A percentile compares a stretch with the other conserved stretches of the same genome.
These are phyloP conservation scores for Colletotrichum limetticola DNA, from an alignment of 2,329 filamentous ascomycete genomes.

Conservation along the genomic window DNA sequence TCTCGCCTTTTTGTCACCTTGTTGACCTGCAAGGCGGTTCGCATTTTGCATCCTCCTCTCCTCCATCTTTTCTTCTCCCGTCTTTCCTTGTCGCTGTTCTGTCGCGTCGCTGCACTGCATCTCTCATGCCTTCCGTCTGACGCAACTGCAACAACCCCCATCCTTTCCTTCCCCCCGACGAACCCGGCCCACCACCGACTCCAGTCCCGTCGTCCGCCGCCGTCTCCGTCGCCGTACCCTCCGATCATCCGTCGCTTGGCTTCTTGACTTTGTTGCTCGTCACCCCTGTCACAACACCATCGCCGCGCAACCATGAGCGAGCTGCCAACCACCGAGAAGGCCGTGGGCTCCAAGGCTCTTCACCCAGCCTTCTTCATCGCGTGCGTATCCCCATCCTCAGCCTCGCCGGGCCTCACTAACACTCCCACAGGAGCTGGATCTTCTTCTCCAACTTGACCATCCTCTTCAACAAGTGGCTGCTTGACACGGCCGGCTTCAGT, in stretches of 20 bases:
- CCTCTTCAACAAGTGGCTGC: conserved; percentile 92
- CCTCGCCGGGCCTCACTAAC: conserved; percentile 12
- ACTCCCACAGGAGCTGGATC: conserved; percentile 75
- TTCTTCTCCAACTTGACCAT: conserved; percentile 86
- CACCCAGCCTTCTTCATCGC: conserved; percentile 46
- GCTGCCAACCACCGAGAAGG: conserved; percentile 39
- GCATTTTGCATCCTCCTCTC: neutral
- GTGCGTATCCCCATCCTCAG: conserved; percentile 39
- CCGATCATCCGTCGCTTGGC: conserved; percentile 22
- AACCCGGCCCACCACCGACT: conserved; percentile 17
- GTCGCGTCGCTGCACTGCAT: conserved; percentile 3
- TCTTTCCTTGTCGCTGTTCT: neutral
- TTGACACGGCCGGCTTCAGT: conserved; percentile 81
- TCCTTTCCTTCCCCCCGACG: neutral
- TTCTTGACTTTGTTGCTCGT: conserved; percentile 17
- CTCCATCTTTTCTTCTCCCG: neutral
- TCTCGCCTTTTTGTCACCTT: neutral
- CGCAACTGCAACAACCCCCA: neutral
- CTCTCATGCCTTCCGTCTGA: conserved; percentile 7
- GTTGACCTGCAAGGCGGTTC: conserved; percentile 5
- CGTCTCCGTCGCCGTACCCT: conserved; percentile 30
- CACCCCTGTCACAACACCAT: neutral
- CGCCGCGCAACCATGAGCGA: conserved; percentile 22
- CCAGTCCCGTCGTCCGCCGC: conserved; percentile 24
- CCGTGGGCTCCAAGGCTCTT: conserved; percentile 25